Conservation (phyloP, 495 filamentous ascomycete genomes). For the Chaetomium fimeti region DNA sequence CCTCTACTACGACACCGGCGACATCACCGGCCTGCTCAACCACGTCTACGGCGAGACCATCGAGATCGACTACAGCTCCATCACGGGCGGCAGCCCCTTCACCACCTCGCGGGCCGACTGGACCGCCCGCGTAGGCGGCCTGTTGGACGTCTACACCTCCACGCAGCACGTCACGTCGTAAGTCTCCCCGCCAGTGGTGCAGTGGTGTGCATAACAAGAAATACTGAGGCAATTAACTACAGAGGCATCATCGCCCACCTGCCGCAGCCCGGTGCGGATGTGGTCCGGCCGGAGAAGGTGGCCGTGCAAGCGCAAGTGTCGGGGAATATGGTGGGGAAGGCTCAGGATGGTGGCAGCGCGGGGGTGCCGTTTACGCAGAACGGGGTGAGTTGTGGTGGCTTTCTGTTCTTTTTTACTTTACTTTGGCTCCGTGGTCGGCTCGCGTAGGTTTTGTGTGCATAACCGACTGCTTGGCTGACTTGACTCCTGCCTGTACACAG, state of each 20-base stretch:
- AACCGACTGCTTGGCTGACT: background rate
- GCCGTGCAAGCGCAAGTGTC: conserved; percentile 20
- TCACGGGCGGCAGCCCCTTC: conserved; percentile 32
- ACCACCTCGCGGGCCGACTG: conserved; percentile 27
- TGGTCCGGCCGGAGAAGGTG: conserved; percentile 26
- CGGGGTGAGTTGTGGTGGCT: conserved; percentile 27
- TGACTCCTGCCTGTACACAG: background rate
- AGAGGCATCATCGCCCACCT: conserved; percentile 32
- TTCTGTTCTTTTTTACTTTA: background rate
- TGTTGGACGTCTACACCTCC: conserved; percentile 25
- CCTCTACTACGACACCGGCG: conserved; percentile 30
- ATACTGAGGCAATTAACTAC: background rate
- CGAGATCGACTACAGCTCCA: conserved; percentile 35
- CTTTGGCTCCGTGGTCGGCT: background rate
- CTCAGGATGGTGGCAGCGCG: conserved; percentile 7
- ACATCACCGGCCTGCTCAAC: conserved; percentile 20
- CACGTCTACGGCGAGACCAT: conserved; percentile 33
- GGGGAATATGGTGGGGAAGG: conserved; percentile 23
- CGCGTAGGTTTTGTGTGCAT: background rate
- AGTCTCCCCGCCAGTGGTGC: background rate
- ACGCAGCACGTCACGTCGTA: conserved; percentile 35
- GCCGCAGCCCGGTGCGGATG: conserved; percentile 23
- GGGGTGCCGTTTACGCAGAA: conserved; percentile 28
- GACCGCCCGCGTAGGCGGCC: conserved; percentile 19
- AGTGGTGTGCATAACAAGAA: background rate